Evolutionary conservation across 202 grass and related monocot species (phyloP), one percentile per base, ranked within the genome.

Genomic region (Dendrocalamus latiflorus): DNA sequence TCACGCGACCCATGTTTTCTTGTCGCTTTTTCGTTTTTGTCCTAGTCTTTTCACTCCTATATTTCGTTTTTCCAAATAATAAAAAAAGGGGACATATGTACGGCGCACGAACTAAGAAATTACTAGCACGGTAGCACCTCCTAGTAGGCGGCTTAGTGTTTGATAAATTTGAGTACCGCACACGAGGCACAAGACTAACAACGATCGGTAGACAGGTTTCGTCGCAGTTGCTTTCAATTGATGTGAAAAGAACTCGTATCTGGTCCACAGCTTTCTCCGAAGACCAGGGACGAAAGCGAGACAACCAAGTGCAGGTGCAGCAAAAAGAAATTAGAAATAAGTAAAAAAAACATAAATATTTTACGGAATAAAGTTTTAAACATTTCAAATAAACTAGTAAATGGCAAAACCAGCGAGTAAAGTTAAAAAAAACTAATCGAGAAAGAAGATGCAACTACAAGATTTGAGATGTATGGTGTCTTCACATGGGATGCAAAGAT

Each of bases 231-330:
- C 86, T 88, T 63, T 88, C 70, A 44, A 14, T 11, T 28, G 76
- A 85, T 64, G 26, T 18, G 70, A 85, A 70, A 68, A 25, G 6
- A 50, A 5, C 38, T 60, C 9, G 25, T 28, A 1, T 65, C 38
- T 68, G 68, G 69, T 62, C 76, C 75, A 54, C 76, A 53, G 10
- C 48, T 82, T 78, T 58, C 59, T 86, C 83, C 83, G 14, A 36
- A 61, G 72, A 78, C 22, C 48, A 59, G 58, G 83, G 65, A 58
- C 9, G 25, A 45, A 67, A 67, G 6, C 8, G 45, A 26, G 14
- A 41, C 25, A 60, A 50, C 6, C 65, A 82, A 50, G 83, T 82
- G 73, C 42, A 82, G 24, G 17, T 6, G 25, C 28, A 22, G 4
- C n/a, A n/a, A n/a, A n/a, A n/a, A n/a, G n/a, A n/a, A n/a, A n/a